Evolutionary conservation across 495 filamentous ascomycete species (phyloP).

Genomic region (Glutinoglossum americanum): DNA sequence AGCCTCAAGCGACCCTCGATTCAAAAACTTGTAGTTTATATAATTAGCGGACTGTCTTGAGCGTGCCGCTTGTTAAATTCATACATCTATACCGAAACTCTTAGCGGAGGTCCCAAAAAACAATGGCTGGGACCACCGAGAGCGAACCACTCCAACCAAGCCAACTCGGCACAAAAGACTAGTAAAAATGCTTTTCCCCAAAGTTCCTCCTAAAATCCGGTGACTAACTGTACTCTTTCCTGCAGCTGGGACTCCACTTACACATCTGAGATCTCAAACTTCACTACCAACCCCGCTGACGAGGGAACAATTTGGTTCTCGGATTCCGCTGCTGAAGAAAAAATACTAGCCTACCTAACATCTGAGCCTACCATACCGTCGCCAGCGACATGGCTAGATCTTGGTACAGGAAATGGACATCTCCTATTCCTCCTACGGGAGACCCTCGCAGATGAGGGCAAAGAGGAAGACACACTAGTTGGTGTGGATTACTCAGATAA

Average conservation of each 20-base stretch:
- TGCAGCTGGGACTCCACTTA: slow-evolving; percentile 51
- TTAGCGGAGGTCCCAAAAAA: neutral
- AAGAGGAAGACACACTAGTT: slow-evolving; percentile 29
- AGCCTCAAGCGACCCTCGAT: neutral
- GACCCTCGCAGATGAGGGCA: slow-evolving; percentile 18
- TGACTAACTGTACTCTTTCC: neutral
- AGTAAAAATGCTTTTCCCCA: slow-evolving; percentile 16
- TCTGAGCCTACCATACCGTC: neutral
- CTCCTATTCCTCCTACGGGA: slow-evolving; percentile 51
- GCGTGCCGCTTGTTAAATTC: too few species aligned
- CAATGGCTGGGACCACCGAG: neutral
- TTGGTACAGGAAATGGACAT: slow-evolving; percentile 86
- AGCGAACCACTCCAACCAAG: slow-evolving; percentile 24
- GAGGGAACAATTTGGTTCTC: slow-evolving; percentile 58
- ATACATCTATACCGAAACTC: neutral
- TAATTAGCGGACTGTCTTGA: too few species aligned
- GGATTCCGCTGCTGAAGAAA: slow-evolving; percentile 44
- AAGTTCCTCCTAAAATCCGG: neutral
- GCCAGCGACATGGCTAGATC: slow-evolving; percentile 24
- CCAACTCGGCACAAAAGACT: slow-evolving; percentile 32
- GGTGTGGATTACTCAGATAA: slow-evolving; percentile 70
- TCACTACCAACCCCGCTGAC: slow-evolving; percentile 35
- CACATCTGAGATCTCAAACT: slow-evolving; percentile 35
- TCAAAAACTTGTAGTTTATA: too few species aligned
- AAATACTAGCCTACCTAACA: slow-evolving; percentile 16